A percentile compares a stretch with the other conserved stretches of the same genome.
Conservation (phyloP, 2,329 filamentous ascomycete species). For the Fusarium euwallaceae region DNA sequence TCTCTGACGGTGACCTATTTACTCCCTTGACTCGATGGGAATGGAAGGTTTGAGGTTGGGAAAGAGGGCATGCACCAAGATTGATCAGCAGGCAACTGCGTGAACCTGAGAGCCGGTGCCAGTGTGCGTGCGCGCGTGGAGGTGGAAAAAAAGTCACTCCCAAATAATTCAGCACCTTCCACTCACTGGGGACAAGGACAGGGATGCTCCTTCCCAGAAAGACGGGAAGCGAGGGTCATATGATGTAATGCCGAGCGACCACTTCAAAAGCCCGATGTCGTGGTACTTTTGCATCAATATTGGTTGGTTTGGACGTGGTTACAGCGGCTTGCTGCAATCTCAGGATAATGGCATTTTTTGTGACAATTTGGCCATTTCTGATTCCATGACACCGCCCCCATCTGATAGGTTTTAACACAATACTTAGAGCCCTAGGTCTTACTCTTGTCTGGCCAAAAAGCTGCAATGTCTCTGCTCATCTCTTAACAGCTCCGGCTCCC, state of each 20-base stretch:
- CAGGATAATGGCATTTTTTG: background rate
- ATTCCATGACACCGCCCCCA: too few relatives aligned
- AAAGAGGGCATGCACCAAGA: slow-evolving; percentile 16
- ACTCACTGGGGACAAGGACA: slow-evolving; percentile 28
- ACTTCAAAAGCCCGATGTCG: slow-evolving; percentile 23
- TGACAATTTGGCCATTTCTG: background rate
- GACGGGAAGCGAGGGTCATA: slow-evolving; percentile 41
- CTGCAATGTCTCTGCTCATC: background rate
- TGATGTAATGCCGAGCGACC: slow-evolving; percentile 46
- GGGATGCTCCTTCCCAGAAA: slow-evolving; percentile 38
- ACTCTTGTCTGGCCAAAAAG: background rate
- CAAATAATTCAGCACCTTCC: slow-evolving; percentile 35
- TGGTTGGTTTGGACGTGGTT: background rate
- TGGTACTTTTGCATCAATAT: slow-evolving; percentile 13
- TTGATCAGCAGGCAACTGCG: slow-evolving; percentile 36
- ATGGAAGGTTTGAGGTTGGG: slow-evolving; percentile 24
- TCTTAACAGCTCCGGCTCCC: slow-evolving; percentile 16
- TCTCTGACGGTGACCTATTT: background rate
- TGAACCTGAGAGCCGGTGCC: slow-evolving; percentile 17
- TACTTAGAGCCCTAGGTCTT: background rate
- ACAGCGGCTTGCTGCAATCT: background rate
- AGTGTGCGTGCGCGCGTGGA: slow-evolving; percentile 27
- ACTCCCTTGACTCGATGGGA: slow-evolving; percentile 11
- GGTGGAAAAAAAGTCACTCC: slow-evolving; percentile 32
- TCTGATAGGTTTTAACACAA: background rate